phyloP scores from a whole-genome alignment of 2,329 filamentous ascomycete species.

The Neocatenulostroma microsporum region DNA sequence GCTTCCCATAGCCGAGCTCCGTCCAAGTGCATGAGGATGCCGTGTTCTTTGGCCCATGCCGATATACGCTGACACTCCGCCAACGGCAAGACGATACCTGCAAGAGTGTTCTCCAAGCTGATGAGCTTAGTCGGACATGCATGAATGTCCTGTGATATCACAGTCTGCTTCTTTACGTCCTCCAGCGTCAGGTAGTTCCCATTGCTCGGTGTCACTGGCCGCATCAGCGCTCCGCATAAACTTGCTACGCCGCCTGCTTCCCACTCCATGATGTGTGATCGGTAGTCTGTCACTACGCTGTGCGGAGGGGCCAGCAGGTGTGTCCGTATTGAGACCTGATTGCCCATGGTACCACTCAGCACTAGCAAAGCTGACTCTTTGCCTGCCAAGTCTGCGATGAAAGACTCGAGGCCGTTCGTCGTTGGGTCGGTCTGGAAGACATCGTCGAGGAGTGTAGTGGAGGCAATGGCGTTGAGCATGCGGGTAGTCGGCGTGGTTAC shows the following conservation, averaged over 20 bases:
- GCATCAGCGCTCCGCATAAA: slow-evolving; percentile 63
- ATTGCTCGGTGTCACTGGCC: slow-evolving; percentile 61
- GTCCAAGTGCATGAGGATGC: slow-evolving; percentile 66
- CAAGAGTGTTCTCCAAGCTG: slow-evolving; percentile 76
- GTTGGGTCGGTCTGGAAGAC: slow-evolving; percentile 74
- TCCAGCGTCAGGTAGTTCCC: slow-evolving; percentile 66
- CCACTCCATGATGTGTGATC: slow-evolving; percentile 68
- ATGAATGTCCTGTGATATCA: slow-evolving; percentile 66
- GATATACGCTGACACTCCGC: slow-evolving; percentile 62
- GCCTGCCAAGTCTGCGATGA: slow-evolving; percentile 63
- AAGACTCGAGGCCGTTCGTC: slow-evolving; percentile 66
- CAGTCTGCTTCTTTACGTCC: slow-evolving; percentile 60
- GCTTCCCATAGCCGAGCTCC: slow-evolving; percentile 79
- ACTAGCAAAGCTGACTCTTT: slow-evolving; percentile 75
- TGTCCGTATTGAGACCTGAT: slow-evolving; percentile 73
- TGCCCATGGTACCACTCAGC: slow-evolving; percentile 88
- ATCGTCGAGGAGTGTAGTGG: slow-evolving; percentile 72
- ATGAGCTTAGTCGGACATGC: slow-evolving; percentile 73
- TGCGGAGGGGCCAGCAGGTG: slow-evolving; percentile 75
- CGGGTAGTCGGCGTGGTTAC: slow-evolving; percentile 68
- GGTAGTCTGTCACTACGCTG: slow-evolving; percentile 67
- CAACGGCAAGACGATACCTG: slow-evolving; percentile 70
- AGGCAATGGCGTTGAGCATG: slow-evolving; percentile 73
- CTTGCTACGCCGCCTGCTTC: slow-evolving; percentile 62
- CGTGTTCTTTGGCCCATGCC: slow-evolving; percentile 55